A percentile compares a stretch with the other conserved stretches of the same genome.
These are phyloP conservation scores for Fusarium sp. DNA, from an alignment of 2,329 filamentous ascomycete genomes.

Conservation along the genomic window DNA sequence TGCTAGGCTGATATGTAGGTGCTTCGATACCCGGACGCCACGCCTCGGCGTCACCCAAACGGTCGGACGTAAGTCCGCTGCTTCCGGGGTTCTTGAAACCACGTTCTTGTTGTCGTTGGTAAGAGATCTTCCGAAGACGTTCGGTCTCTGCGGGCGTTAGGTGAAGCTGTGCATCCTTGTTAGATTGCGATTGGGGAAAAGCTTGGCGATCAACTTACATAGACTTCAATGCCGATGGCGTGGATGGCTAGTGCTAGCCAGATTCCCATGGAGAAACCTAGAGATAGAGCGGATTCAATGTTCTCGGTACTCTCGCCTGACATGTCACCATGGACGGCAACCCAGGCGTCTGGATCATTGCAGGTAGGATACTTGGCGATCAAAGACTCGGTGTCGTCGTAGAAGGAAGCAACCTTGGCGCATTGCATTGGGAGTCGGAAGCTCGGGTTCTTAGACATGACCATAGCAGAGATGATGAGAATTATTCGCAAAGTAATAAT, in stretches of 20 bases:
- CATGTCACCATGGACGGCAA: conserved; percentile 23
- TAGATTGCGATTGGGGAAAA: fast-evolving
- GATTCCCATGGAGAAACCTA: conserved; percentile 5
- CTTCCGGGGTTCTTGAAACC: conserved; percentile 14
- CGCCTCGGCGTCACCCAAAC: conserved; percentile 14
- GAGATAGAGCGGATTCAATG: conserved; percentile 5
- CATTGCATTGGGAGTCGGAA: conserved; percentile 18
- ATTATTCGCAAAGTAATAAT: conserved; percentile 23
- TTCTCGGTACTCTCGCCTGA: conserved; percentile 6
- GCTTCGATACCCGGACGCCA: not conserved
- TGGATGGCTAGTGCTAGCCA: conserved; percentile 17
- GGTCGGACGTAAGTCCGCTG: conserved; percentile 6
- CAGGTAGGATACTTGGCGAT: conserved; percentile 7
- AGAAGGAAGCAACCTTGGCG: conserved; percentile 14
- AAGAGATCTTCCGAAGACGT: conserved; percentile 11
- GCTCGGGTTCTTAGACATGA: conserved; percentile 18
- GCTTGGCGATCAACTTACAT: not conserved
- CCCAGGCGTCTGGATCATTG: not conserved
- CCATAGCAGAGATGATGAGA: conserved; percentile 10
- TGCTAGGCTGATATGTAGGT: not conserved
- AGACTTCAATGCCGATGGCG: conserved; percentile 17
- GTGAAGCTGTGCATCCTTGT: not conserved
- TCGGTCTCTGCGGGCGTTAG: conserved; percentile 20
- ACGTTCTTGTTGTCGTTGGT: conserved; percentile 12
- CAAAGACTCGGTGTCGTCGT: not conserved